Evolutionary conservation across 202 grass and related monocot genomes (phyloP).

Genomic region (Brachypodium distachyon): DNA sequence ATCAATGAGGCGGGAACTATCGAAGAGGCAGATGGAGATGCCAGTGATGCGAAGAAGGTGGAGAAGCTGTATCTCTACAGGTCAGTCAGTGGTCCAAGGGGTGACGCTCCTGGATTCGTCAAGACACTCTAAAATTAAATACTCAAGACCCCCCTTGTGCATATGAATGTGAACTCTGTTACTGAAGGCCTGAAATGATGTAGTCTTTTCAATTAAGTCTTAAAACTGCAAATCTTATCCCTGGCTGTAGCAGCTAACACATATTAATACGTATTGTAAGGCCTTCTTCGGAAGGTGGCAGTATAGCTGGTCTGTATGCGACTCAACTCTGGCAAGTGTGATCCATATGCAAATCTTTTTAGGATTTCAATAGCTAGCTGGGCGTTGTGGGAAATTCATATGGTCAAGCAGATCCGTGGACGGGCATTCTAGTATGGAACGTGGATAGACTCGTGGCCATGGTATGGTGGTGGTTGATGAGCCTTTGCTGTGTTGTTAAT

Average conservation of each 20-base stretch:
- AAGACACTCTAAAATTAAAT: slow-evolving; percentile 26
- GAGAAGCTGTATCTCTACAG: slow-evolving; percentile 55
- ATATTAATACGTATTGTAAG: neutral
- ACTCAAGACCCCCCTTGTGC: too few species aligned
- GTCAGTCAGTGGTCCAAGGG: slow-evolving; percentile 31
- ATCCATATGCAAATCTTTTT: neutral
- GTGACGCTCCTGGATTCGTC: slow-evolving; percentile 39
- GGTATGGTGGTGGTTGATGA: too few species aligned
- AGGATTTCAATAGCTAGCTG: neutral
- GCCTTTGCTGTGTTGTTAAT: too few species aligned
- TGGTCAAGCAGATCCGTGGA: too few species aligned
- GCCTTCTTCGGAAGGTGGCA: neutral
- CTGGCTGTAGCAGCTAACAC: neutral
- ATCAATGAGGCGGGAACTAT: neutral
- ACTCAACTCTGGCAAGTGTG: neutral
- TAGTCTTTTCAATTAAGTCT: too few species aligned
- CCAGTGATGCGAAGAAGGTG: slow-evolving; percentile 21
- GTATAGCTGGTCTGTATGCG: neutral
- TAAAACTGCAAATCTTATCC: neutral
- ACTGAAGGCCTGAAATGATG: too few species aligned
- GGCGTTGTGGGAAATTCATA: too few species aligned
- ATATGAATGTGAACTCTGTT: too few species aligned
- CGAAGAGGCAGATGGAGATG: neutral
- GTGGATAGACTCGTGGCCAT: too few species aligned
- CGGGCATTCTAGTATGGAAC: too few species aligned